Evolutionary conservation across 257 asterid species (phyloP), one percentile per base, ranked within the genome.

Genomic region (Ajuga chamaepitys): DNA sequence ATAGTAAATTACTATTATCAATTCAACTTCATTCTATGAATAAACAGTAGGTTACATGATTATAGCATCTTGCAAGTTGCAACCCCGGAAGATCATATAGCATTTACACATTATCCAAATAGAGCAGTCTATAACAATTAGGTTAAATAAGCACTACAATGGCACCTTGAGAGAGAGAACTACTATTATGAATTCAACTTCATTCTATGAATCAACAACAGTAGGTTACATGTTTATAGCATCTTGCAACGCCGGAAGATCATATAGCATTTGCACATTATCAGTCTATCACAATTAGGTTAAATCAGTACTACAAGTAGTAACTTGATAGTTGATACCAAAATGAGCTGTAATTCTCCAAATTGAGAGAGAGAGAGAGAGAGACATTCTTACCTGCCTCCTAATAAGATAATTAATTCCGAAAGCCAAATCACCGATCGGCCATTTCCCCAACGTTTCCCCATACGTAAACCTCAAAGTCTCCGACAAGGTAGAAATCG

Each of bases 371-470:
- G 65, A 73, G 28, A 41, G 34, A n/a, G 42, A 30, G 30, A 35
- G 41, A 18, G 17, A 7, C 56, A 17, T 35, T 24, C 79, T 62
- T 50, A 88, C 96, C 95, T 88, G 92, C 79, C 95, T 81, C 60
- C 86, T 76, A 47, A 88, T 88, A 24, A 84, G 85, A 77, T 80
- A 88, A 64, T 84, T 88, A 70, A 88, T 86, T 44, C 96, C 96
- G 37, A 88, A 86, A 59, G 95, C 92, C 67, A 88, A 84, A 75
- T 88, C 96, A 20, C 82, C 95, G 73, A 88, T 86, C 57, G 95
- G 92, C 96, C 96, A 88, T 72, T 88, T 88, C 70, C 95, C 96
- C 25, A 88, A 74, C 12, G 96, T 86, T 79, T 88, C 96, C 52
- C 90, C 74, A 74, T 88, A 88, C 22, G 92, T 88, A 77, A 88